phyloP scores from a whole-genome alignment of 768 basidiomycete genomes.

The Coprinellus aureogranulatus region DNA sequence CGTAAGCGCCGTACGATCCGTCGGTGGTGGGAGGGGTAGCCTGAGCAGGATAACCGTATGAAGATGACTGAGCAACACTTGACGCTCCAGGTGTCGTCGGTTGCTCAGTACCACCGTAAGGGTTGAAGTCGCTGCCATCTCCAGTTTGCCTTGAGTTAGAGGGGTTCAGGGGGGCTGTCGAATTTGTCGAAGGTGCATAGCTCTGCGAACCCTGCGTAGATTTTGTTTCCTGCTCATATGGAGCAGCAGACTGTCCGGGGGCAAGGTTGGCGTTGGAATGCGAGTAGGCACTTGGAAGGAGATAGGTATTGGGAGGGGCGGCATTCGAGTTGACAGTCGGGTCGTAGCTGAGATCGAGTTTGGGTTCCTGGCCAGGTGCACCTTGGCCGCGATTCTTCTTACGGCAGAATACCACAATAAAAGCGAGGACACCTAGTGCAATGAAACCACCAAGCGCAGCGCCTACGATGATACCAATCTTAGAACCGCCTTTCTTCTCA shows the following conservation, averaged over 20 bases:
- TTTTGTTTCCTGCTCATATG: slow-evolving; percentile 5
- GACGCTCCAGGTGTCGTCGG: not conserved
- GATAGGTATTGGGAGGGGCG: slow-evolving; percentile 9
- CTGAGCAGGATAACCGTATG: not conserved
- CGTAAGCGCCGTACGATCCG: not conserved
- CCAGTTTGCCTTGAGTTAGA: not conserved
- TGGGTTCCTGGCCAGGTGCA: not conserved
- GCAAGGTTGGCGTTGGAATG: slow-evolving; percentile 7
- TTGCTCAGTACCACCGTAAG: not conserved
- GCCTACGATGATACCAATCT: slow-evolving; percentile 14
- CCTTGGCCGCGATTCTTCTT: slow-evolving; percentile 10
- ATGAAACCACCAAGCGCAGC: slow-evolving; percentile 15
- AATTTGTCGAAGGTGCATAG: not conserved
- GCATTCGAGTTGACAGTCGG: not conserved
- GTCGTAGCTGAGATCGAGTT: slow-evolving; percentile 13
- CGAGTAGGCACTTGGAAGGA: slow-evolving; percentile 4
- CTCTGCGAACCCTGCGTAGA: not conserved
- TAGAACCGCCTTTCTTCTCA: not conserved
- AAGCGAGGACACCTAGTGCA: slow-evolving; percentile 6
- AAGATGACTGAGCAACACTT: no score
- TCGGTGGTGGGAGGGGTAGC: not conserved
- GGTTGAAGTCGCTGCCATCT: not conserved
- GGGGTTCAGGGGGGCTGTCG: slow-evolving; percentile 3
- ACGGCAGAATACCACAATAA: slow-evolving; percentile 12
- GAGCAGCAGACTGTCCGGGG: slow-evolving; percentile 1